phyloP scores from a whole-genome alignment of 257 asterid species.

The Cruciata laevipes region DNA sequence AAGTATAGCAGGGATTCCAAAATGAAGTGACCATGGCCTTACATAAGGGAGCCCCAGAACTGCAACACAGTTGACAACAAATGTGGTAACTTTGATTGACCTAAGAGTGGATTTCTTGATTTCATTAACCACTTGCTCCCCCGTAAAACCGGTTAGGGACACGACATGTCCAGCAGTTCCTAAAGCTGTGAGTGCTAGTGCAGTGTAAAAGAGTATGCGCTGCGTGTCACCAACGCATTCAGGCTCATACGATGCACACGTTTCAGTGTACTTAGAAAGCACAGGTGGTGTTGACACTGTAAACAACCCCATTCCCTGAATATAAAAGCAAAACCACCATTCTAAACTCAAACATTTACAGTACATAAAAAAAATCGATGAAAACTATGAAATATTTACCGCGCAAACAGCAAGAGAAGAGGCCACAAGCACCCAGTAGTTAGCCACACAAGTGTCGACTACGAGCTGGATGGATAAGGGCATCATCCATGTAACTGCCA shows the following conservation, averaged over 20 bases:
- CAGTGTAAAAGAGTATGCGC: slow-evolving; percentile 17
- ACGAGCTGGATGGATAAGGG: slow-evolving; percentile 16
- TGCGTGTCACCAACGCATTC: slow-evolving; percentile 25
- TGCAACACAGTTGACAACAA: too few species aligned
- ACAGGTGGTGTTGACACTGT: slow-evolving; percentile 28
- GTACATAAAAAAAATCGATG: too few species aligned
- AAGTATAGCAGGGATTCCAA: slow-evolving; percentile 24
- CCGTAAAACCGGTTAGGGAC: slow-evolving; percentile 12
- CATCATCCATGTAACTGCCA: background rate
- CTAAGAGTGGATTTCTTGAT: too few species aligned
- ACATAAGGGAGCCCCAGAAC: slow-evolving; percentile 20
- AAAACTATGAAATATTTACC: slow-evolving; percentile 5
- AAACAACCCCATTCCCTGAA: slow-evolving; percentile 27
- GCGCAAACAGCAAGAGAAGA: slow-evolving; percentile 19
- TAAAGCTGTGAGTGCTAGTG: slow-evolving; percentile 19
- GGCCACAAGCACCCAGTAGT: slow-evolving; percentile 19
- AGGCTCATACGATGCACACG: slow-evolving; percentile 21
- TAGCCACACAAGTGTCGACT: slow-evolving; percentile 11
- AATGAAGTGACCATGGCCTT: slow-evolving; percentile 28
- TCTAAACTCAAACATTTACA: too few species aligned
- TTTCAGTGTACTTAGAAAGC: slow-evolving; percentile 15
- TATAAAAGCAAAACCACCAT: too few species aligned
- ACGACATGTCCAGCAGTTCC: slow-evolving; percentile 21
- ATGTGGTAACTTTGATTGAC: too few species aligned
- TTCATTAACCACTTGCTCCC: slow-evolving; percentile 4